A percentile compares a stretch with the other conserved stretches of the same genome.
Conservation (phyloP, 306 rosid species). For the Luffa aegyptiaca region DNA sequence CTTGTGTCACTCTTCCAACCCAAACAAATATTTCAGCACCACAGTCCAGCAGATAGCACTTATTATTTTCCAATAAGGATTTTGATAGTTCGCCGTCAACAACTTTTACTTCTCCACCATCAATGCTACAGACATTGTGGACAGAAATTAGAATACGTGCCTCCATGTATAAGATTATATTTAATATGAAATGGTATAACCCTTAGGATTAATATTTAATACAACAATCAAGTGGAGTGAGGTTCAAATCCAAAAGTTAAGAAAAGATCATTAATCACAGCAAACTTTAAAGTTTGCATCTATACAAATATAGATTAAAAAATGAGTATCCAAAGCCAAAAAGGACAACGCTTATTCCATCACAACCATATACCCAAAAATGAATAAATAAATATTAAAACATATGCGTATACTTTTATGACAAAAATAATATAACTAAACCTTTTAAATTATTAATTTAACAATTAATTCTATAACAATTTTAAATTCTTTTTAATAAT, state of each 20-base stretch:
- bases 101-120: constrained; percentile 58
- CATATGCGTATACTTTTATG: not conserved
- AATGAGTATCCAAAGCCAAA: constrained; percentile 11
- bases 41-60: constrained; percentile 85
- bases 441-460: not conserved
- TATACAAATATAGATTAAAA: not conserved
- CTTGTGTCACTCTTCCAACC: constrained; percentile 96
- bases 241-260: not conserved
- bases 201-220: not conserved
- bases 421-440: not conserved
- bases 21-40: constrained; percentile 85
- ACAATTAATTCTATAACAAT: not conserved
- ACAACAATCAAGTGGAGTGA: not conserved
- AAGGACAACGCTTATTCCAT: not conserved
- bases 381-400: not conserved
- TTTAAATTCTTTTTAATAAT: no score
- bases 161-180: not conserved
- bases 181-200: not conserved
- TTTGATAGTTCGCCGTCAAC: constrained; percentile 80
- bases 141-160: constrained; percentile 13
- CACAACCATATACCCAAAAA: not conserved
- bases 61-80: constrained; percentile 77
- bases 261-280: not conserved
- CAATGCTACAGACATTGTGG: constrained; percentile 50
- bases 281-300: not conserved